phyloP scores from a whole-genome alignment of 208 protist species.

The Willaertia magna region DNA sequence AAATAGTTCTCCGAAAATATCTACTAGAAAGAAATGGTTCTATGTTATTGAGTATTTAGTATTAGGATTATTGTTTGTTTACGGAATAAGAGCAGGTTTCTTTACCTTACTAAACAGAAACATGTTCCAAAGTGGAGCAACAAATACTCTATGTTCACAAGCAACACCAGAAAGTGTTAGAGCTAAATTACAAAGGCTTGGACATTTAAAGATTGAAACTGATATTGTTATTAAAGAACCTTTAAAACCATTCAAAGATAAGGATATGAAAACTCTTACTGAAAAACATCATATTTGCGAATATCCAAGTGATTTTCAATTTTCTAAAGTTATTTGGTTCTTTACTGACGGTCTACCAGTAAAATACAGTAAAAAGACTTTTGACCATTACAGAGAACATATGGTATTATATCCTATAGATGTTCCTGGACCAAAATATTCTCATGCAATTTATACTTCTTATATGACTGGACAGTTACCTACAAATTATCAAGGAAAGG shows the following conservation, averaged over 20 bases:
- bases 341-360: neutral
- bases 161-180: neutral
- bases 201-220: neutral
- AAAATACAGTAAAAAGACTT: neutral
- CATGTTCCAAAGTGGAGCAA: neutral
- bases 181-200: neutral
- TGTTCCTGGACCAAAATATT: slow-evolving; percentile 11
- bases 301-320: neutral
- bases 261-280: neutral
- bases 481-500: slow-evolving; percentile 11
- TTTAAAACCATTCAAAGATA: neutral
- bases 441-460: slow-evolving; percentile 2
- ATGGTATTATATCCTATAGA: neutral
- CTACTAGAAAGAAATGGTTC: neutral
- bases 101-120: neutral
- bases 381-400: neutral
- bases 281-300: neutral
- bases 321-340: slow-evolving; percentile 4
- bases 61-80: neutral
- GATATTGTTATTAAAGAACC: neutral
- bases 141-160: neutral
- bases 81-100: neutral
- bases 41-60: neutral
- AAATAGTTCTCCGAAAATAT: no score
- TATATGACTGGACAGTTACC: neutral